phyloP scores from a whole-genome alignment of 257 asterid species.

The Solanum tarapatanum region DNA sequence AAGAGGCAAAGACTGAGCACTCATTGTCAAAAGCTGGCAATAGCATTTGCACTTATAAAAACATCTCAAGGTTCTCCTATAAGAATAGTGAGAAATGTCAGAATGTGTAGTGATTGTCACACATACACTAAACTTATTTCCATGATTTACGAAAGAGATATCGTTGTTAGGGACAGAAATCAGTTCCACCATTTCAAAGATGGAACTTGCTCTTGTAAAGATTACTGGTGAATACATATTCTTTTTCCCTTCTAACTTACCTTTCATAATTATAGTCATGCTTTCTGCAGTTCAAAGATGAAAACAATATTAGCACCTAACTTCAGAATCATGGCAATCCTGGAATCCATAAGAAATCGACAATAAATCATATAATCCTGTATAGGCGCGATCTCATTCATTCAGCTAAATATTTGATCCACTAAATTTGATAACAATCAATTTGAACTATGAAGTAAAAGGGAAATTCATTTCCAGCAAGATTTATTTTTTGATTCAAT shows the following conservation, averaged over 20 bases:
- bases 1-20: slow-evolving; percentile 44
- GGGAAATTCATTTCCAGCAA: neutral
- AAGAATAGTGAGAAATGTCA: slow-evolving; percentile 60
- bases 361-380: neutral
- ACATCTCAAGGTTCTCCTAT: slow-evolving; percentile 32
- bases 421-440: neutral
- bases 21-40: slow-evolving; percentile 75
- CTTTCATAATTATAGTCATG: neutral
- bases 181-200: slow-evolving; percentile 67
- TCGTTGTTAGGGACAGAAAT: slow-evolving; percentile 61
- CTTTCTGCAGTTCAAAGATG: neutral
- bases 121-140: slow-evolving; percentile 56
- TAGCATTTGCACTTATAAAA: slow-evolving; percentile 55
- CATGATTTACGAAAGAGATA: slow-evolving; percentile 48
- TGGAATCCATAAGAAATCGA: neutral
- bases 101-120: slow-evolving; percentile 92
- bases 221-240: slow-evolving; percentile 51
- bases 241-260: neutral
- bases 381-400: neutral
- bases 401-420: neutral
- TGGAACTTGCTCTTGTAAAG: slow-evolving; percentile 78
- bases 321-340: neutral
- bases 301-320: neutral
- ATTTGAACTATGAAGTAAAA: neutral
- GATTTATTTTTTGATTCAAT: neutral